Percentiles rank a stretch among this genome's conserved stretches.
Evolutionary conservation across 2,329 filamentous ascomycete species (phyloP).

Genomic region (Alternaria sp.): DNA sequence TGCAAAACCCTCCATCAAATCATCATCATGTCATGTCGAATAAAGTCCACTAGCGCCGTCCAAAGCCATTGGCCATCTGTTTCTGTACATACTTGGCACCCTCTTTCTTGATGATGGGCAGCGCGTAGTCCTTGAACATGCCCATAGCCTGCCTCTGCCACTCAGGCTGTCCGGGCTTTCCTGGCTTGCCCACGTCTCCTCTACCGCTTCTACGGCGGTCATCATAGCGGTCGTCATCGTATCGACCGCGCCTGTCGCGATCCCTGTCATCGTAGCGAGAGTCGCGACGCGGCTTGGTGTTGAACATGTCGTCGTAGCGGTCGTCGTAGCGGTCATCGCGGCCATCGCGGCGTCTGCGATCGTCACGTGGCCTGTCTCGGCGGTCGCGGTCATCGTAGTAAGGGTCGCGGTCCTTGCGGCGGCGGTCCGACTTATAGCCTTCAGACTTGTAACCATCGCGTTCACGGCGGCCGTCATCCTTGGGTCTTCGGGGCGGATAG

Average conservation of each 20-base stretch:
- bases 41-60: slow-evolving; percentile 18
- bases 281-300: slow-evolving; percentile 22
- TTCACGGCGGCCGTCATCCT: slow-evolving; percentile 21
- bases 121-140: slow-evolving; percentile 46
- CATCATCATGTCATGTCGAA: not conserved
- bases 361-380: slow-evolving; percentile 27
- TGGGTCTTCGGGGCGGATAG: slow-evolving; percentile 28
- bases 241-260: slow-evolving; percentile 9
- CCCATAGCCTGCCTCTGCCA: slow-evolving; percentile 45
- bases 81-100: slow-evolving; percentile 43
- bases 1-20: not conserved
- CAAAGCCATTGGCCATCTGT: slow-evolving; percentile 36
- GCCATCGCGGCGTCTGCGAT: slow-evolving; percentile 23
- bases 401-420: slow-evolving; percentile 9
- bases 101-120: slow-evolving; percentile 47
- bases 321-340: slow-evolving; percentile 31
- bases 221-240: slow-evolving; percentile 29
- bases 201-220: slow-evolving; percentile 21
- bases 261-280: slow-evolving; percentile 23
- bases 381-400: slow-evolving; percentile 29
- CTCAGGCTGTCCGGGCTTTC: slow-evolving; percentile 29
- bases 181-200: slow-evolving; percentile 21
- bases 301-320: slow-evolving; percentile 33
- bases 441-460: slow-evolving; percentile 38
- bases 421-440: slow-evolving; percentile 24